Conservation (phyloP, 495 filamentous ascomycete genomes). For the Penicillium macrosclerotiorum region DNA sequence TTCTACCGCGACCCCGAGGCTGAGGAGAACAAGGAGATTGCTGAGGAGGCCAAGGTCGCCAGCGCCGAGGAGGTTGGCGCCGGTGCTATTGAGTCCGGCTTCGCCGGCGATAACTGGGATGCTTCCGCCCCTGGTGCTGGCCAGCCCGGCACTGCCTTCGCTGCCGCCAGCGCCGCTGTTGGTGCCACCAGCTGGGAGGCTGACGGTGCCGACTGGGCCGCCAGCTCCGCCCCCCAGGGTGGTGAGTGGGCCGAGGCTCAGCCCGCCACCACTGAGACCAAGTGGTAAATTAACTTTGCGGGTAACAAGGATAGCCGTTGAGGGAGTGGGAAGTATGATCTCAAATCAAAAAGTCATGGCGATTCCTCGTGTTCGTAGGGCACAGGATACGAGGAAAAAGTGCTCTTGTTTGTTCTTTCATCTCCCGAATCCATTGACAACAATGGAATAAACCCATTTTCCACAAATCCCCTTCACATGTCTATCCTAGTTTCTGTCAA, state of each 20-base stretch:
- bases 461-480: conserved; percentile 42
- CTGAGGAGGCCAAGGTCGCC: conserved; percentile 63
- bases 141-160: conserved; percentile 58
- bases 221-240: conserved; percentile 52
- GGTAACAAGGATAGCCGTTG: conserved; percentile 34
- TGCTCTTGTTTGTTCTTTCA: conserved; percentile 30
- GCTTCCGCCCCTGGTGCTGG: conserved; percentile 58
- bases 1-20: conserved; percentile 99
- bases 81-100: conserved; percentile 76
- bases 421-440: conserved; percentile 23
- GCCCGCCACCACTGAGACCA: conserved; percentile 41
- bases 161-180: conserved; percentile 59
- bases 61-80: conserved; percentile 82
- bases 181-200: conserved; percentile 76
- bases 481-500: conserved; percentile 49
- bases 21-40: conserved; percentile 91
- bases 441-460: conserved; percentile 21
- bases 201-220: conserved; percentile 71
- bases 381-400: conserved; percentile 14
- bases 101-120: conserved; percentile 59
- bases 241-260: conserved; percentile 70
- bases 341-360: conserved; percentile 25
- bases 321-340: conserved; percentile 30
- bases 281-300: conserved; percentile 59
- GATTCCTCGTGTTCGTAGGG: conserved; percentile 11